A percentile compares a stretch with the other conserved stretches of the same genome.
Evolutionary conservation across 805 yeast genomes (phyloP).

Genomic region (Cyberlindnera xishuangbannaensis): DNA sequence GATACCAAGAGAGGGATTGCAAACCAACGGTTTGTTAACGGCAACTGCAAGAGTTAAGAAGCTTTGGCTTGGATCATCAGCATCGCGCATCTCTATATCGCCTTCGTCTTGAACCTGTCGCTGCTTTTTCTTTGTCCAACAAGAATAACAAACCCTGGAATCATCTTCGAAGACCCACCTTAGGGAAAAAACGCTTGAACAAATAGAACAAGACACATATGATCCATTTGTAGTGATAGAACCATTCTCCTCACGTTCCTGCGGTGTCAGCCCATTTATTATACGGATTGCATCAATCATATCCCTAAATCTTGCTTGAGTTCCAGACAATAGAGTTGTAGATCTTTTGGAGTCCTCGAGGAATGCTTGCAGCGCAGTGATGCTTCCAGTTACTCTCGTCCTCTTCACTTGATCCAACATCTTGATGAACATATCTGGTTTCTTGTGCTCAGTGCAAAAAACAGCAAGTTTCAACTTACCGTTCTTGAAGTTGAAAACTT

Average conservation of each 20-base stretch:
- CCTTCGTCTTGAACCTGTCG: no score
- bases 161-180: not conserved
- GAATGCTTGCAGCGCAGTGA: conserved; percentile 17
- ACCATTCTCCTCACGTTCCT: no score
- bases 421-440: conserved; percentile 16
- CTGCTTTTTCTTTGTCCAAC: not conserved
- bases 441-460: conserved; percentile 36
- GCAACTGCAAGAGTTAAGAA: not conserved
- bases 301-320: conserved; percentile 38
- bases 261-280: no score
- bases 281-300: conserved; percentile 16
- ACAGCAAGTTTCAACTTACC: conserved; percentile 42
- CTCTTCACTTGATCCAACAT: conserved; percentile 21
- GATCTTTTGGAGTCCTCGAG: conserved; percentile 18
- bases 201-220: no score
- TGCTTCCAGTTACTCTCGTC: conserved; percentile 7
- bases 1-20: conserved; percentile 3
- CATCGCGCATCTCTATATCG: conserved; percentile 2
- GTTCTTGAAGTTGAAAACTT: conserved; percentile 15
- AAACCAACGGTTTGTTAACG: conserved; percentile 3
- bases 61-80: conserved; percentile 1
- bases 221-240: no score
- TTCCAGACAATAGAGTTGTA: conserved; percentile 22
- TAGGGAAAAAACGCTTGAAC: no score
- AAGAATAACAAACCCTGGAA: not conserved